Conservation (phyloP, 345 rosid species). For the Rhodamnia argentea region DNA sequence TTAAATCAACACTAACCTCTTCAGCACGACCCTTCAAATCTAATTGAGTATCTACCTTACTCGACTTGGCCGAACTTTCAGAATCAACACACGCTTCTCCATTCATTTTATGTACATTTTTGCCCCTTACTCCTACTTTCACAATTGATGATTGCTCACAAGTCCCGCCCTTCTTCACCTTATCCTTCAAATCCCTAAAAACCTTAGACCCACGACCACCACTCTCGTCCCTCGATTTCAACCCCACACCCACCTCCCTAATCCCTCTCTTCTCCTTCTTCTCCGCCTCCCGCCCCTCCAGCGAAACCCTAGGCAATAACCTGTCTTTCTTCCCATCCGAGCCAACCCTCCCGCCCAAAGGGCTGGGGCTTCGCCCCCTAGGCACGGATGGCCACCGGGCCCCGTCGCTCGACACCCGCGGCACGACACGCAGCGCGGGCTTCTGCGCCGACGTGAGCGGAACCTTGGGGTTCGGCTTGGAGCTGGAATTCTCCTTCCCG, state of each 20-base stretch:
- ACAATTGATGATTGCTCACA: not conserved
- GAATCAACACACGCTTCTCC: not conserved
- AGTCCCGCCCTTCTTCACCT: conserved; percentile 13
- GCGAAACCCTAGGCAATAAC: conserved; percentile 27
- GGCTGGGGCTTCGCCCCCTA: conserved; percentile 84
- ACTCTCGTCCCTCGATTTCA: conserved; percentile 9
- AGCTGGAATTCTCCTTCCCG: conserved; percentile 44
- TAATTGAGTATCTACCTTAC: not conserved
- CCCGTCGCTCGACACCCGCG: conserved; percentile 37
- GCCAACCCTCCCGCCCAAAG: conserved; percentile 56
- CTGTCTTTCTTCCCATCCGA: conserved; percentile 38
- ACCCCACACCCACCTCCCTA: conserved; percentile 8
- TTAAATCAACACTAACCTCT: not conserved
- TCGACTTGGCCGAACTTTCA: not conserved
- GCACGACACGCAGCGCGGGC: conserved; percentile 43
- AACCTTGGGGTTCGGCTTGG: conserved; percentile 4
- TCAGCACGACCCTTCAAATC: not conserved
- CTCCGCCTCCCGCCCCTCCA: conserved; percentile 12
- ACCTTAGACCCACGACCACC: conserved; percentile 3
- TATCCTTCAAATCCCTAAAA: conserved; percentile 22
- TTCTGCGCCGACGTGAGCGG: conserved; percentile 30
- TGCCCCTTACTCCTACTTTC: not conserved
- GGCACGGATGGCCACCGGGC: conserved; percentile 44
- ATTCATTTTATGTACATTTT: not conserved
- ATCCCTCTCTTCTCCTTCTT: conserved; percentile 8